Evolutionary conservation across 768 basidiomycete genomes (phyloP).

Genomic region (Kwoniella shandongensis): DNA sequence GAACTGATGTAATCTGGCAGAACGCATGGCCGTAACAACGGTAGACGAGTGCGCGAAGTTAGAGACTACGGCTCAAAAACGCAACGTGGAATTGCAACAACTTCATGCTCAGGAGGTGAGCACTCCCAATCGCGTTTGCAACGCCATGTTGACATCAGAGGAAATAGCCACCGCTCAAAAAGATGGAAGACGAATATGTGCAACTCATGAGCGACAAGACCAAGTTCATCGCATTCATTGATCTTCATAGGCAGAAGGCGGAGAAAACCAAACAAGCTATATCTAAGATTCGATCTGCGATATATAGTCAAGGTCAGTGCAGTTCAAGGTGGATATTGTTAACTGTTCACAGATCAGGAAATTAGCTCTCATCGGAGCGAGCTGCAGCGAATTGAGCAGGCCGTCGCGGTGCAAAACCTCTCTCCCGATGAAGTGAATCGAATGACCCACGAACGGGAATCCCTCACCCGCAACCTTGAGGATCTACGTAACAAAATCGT

Average conservation of each 20-base stretch:
- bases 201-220: slow-evolving; percentile 65
- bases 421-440: slow-evolving; percentile 84
- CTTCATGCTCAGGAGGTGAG: slow-evolving; percentile 49
- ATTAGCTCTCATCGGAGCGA: slow-evolving; percentile 67
- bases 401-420: slow-evolving; percentile 83
- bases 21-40: slow-evolving; percentile 27
- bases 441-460: slow-evolving; percentile 88
- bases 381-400: slow-evolving; percentile 62
- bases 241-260: slow-evolving; percentile 55
- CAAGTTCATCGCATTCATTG: slow-evolving; percentile 51
- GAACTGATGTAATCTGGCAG: slow-evolving; percentile 26
- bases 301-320: slow-evolving; percentile 40
- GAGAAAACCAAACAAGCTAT: slow-evolving; percentile 70
- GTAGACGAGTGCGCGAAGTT: slow-evolving; percentile 32
- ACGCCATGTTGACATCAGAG: neutral
- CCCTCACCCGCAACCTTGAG: slow-evolving; percentile 55
- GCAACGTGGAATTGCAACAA: slow-evolving; percentile 33
- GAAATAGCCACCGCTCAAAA: slow-evolving; percentile 48
- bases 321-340: neutral
- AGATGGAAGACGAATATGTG: slow-evolving; percentile 56
- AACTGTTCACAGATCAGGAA: slow-evolving; percentile 29
- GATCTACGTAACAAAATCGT: slow-evolving; percentile 68
- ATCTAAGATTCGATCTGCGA: slow-evolving; percentile 56
- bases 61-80: slow-evolving; percentile 32
- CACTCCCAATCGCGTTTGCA: slow-evolving; percentile 6